Conservation (phyloP, 805 yeast species). For the Starmera dryadoides region DNA sequence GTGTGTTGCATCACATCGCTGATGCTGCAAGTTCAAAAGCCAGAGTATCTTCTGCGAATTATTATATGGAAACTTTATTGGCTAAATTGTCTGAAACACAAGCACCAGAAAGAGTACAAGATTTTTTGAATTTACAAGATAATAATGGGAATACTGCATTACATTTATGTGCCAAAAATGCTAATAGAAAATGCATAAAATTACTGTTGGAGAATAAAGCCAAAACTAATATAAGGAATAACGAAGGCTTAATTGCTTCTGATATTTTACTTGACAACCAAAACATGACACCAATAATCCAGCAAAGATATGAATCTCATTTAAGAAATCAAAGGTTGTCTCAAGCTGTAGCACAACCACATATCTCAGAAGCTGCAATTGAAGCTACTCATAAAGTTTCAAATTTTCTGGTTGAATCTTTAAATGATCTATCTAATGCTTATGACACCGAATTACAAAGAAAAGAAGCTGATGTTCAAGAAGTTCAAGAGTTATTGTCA, state of each 20-base stretch:
- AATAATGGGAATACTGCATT: conserved; percentile 73
- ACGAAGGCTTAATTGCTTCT: conserved; percentile 18
- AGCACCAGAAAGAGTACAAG: conserved; percentile 51
- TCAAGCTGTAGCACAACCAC: conserved; percentile 25
- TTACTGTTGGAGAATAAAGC: conserved; percentile 45
- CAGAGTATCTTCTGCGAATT: conserved; percentile 71
- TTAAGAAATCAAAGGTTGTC: conserved; percentile 9
- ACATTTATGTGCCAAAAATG: conserved; percentile 61
- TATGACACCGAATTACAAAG: conserved; percentile 49
- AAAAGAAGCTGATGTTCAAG: conserved; percentile 45
- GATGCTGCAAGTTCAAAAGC: conserved; percentile 57
- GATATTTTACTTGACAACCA: conserved; percentile 19
- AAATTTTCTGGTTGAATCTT: conserved; percentile 40
- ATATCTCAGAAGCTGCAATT: conserved; percentile 46
- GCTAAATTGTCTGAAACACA: conserved; percentile 64
- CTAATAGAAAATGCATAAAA: conserved; percentile 44
- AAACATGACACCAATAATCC: conserved; percentile 15
- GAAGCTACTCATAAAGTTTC: conserved; percentile 45
- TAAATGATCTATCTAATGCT: conserved; percentile 37
- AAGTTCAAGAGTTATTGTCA: conserved; percentile 36
- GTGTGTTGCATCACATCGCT: conserved; percentile 83
- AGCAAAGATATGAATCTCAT: conserved; percentile 18
- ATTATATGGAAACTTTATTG: conserved; percentile 71
- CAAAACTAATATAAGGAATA: conserved; percentile 32
- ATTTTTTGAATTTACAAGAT: conserved; percentile 61